Conservation (phyloP, 169 alveolate genomes). For the Eimeria acervulina region DNA sequence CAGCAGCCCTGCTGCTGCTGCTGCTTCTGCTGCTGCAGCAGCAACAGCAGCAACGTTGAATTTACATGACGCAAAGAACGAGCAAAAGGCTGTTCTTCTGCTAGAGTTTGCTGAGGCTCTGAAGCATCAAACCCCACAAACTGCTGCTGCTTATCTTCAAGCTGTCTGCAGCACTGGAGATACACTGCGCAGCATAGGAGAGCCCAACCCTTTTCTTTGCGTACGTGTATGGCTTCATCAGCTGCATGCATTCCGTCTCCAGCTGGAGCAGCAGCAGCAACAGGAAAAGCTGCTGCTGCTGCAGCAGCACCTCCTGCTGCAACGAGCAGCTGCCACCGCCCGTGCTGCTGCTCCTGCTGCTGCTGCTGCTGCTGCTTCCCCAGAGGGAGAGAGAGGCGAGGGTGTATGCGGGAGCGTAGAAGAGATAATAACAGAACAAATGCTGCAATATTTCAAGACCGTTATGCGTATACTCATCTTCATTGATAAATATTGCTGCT, state of each 20-base stretch:
- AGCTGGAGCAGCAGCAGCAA: conserved; percentile 1
- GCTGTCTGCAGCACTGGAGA: neutral
- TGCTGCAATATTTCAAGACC: conserved; percentile 8
- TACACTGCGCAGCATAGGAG: conserved; percentile 23
- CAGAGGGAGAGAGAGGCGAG: too few species aligned
- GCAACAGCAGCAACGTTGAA: neutral
- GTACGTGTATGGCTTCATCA: conserved; percentile 64
- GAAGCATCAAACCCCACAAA: neutral
- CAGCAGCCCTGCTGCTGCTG: too few species aligned
- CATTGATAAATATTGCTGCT: conserved; percentile 6
- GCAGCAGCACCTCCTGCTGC: neutral
- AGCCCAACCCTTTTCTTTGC: conserved; percentile 30
- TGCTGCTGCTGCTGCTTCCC: too few species aligned
- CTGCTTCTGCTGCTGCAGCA: neutral
- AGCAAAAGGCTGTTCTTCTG: conserved; percentile 3
- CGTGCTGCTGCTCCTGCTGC: too few species aligned
- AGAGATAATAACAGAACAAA: neutral
- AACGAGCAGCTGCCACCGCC: too few species aligned
- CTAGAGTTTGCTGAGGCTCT: conserved; percentile 42
- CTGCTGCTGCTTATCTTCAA: neutral
- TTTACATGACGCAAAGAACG: neutral
- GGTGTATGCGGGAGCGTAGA: too few species aligned
- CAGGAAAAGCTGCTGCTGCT: neutral
- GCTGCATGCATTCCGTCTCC: conserved; percentile 36
- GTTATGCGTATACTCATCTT: neutral